Conservation (phyloP, 345 rosid species). For the Salix caprea region DNA sequence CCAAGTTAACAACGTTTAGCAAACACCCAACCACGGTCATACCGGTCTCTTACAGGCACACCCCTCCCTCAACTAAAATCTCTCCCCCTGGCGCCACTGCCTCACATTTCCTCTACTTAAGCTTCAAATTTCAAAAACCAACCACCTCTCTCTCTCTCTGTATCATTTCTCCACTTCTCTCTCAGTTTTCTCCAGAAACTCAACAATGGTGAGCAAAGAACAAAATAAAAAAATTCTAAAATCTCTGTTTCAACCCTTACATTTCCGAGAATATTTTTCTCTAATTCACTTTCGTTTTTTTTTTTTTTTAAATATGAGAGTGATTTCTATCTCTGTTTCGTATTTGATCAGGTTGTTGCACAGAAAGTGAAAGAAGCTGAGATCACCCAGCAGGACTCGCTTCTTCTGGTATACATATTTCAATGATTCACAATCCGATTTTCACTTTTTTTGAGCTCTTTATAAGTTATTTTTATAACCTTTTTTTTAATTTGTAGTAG, state of each 20-base stretch:
- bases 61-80: background rate
- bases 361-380: constrained; percentile 88
- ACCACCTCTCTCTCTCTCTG: constrained; percentile 5
- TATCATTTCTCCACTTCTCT: constrained; percentile 10
- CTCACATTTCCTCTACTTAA: background rate
- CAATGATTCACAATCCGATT: background rate
- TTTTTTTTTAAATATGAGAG: background rate
- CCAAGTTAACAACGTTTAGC: background rate
- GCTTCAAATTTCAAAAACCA: constrained; percentile 31
- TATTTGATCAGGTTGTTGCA: constrained; percentile 54
- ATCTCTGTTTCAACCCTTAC: constrained; percentile 7
- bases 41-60: constrained; percentile 8
- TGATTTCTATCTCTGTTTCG: background rate
- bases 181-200: constrained; percentile 9
- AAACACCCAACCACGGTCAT: background rate
- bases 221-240: background rate
- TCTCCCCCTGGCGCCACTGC: constrained; percentile 25
- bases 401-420: constrained; percentile 65
- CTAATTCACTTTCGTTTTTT: background rate
- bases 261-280: constrained; percentile 2
- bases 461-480: background rate
- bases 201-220: constrained; percentile 48
- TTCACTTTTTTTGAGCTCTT: background rate
- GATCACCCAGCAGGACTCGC: constrained; percentile 97
- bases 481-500: background rate